These are phyloP conservation scores for Xylaria bambusicola DNA, from an alignment of 495 filamentous ascomycete genomes.

Conservation along the genomic window DNA sequence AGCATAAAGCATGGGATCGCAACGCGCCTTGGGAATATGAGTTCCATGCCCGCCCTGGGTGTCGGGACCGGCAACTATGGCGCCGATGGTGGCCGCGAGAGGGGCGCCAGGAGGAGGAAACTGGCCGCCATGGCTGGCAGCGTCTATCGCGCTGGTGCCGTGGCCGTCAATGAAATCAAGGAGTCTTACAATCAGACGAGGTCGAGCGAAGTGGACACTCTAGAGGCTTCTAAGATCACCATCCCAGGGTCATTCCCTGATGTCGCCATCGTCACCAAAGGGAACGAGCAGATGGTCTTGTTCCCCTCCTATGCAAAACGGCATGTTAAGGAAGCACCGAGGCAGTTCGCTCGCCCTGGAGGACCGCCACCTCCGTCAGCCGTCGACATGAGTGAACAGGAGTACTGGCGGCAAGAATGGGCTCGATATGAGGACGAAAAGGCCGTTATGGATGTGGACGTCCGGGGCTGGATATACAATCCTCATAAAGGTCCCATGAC, in stretches of 20 bases:
- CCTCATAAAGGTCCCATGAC: slow-evolving; percentile 86
- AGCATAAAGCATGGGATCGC: slow-evolving; percentile 25
- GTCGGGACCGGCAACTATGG: slow-evolving; percentile 30
- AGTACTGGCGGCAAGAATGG: slow-evolving; percentile 72
- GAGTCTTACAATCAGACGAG: slow-evolving; percentile 84
- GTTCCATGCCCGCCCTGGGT: slow-evolving; percentile 28
- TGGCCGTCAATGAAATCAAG: slow-evolving; percentile 86
- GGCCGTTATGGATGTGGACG: slow-evolving; percentile 88
- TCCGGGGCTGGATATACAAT: slow-evolving; percentile 90
- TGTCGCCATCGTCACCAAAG: slow-evolving; percentile 72
- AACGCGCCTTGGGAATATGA: slow-evolving; percentile 25
- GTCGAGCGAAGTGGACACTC: slow-evolving; percentile 50
- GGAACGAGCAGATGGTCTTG: slow-evolving; percentile 87
- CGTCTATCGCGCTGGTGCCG: slow-evolving; percentile 67
- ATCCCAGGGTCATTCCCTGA: slow-evolving; percentile 82
- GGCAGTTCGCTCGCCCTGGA: slow-evolving; percentile 27
- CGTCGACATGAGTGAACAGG: slow-evolving; percentile 51
- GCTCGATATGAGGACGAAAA: slow-evolving; percentile 71
- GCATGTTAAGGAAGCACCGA: slow-evolving; percentile 50
- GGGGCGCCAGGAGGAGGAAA: slow-evolving; percentile 73
- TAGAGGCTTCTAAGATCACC: slow-evolving; percentile 52
- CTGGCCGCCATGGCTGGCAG: slow-evolving; percentile 59
- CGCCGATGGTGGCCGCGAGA: slow-evolving; percentile 48
- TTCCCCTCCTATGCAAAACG: slow-evolving; percentile 88
- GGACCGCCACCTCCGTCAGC: slow-evolving; percentile 20